Conservation (phyloP, 352 stramenopile species). For the Stephanocyclus meneghinianus region DNA sequence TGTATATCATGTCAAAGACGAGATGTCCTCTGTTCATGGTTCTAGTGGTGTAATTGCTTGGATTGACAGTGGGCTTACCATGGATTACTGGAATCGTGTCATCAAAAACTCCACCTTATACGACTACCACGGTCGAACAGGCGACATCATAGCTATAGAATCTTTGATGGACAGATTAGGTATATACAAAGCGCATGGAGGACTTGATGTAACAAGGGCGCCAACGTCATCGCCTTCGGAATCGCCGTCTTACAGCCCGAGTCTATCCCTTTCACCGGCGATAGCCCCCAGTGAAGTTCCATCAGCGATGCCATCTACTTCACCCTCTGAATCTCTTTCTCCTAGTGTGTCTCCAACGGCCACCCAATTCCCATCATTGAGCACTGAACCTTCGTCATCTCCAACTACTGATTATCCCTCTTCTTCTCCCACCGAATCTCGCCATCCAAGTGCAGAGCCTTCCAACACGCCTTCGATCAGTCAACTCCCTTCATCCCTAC, state of each 20-base stretch:
- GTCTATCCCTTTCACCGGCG: neutral
- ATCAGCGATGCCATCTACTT: neutral
- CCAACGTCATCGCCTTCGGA: slow-evolving; percentile 4
- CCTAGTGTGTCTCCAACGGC: neutral
- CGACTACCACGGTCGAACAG: slow-evolving; percentile 7
- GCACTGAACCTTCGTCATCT: slow-evolving; percentile 2
- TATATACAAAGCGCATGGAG: neutral
- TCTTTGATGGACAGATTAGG: slow-evolving; percentile 13
- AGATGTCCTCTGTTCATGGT: neutral
- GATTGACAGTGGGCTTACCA: slow-evolving; percentile 1
- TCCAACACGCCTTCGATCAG: neutral
- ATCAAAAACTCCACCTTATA: neutral
- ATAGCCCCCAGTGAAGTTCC: neutral
- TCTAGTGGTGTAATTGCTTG: neutral
- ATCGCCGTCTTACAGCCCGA: slow-evolving; percentile 4
- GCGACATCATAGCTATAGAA: slow-evolving; percentile 13
- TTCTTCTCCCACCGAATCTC: neutral
- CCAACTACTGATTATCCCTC: neutral
- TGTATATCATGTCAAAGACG: slow-evolving; percentile 34
- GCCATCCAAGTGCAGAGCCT: neutral
- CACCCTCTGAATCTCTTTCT: neutral
- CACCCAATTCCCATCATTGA: neutral
- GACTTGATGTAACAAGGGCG: neutral
- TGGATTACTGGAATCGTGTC: slow-evolving; percentile 1
- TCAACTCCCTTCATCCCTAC: neutral